phyloP scores from a whole-genome alignment of 2,329 filamentous ascomycete genomes.

The Xylariaceae sp. region DNA sequence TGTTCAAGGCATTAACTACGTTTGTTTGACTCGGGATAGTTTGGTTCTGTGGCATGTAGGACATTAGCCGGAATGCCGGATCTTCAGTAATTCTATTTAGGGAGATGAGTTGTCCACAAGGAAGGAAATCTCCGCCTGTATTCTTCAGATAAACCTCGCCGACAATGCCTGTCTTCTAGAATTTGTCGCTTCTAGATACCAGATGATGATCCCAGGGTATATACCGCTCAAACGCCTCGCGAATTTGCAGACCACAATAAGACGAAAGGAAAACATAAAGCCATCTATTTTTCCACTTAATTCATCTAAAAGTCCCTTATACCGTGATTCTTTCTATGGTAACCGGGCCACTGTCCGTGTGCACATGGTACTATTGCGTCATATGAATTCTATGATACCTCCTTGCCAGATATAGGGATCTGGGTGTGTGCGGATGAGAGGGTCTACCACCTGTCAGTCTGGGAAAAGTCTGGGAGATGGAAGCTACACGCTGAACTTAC shows the following conservation, averaged over 20 bases:
- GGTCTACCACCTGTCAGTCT: constrained; percentile 28
- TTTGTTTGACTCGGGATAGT: too few species aligned
- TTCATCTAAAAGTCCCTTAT: neutral
- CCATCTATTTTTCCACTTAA: neutral
- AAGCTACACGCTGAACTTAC: constrained; percentile 23
- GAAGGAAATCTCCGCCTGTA: too few species aligned
- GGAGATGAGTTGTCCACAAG: too few species aligned
- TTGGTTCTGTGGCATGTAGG: too few species aligned
- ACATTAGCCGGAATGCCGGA: too few species aligned
- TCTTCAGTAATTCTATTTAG: too few species aligned
- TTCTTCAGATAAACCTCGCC: too few species aligned
- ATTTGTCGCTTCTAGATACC: neutral
- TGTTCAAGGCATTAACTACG: too few species aligned
- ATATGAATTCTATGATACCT: constrained; percentile 34
- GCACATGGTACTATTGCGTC: neutral
- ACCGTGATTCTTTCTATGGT: too few species aligned
- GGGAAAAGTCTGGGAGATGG: neutral
- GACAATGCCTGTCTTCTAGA: too few species aligned
- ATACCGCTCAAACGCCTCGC: constrained; percentile 20
- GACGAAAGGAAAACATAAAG: neutral
- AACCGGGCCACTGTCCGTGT: neutral
- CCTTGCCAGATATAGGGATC: constrained; percentile 36
- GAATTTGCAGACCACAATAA: neutral
- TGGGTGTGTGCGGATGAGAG: constrained; percentile 32
- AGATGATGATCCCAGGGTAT: constrained; percentile 19